Percentiles rank a stretch among this genome's conserved stretches.
Evolutionary conservation across 495 filamentous ascomycete species (phyloP).

Genomic region (Terfezia boudieri): DNA sequence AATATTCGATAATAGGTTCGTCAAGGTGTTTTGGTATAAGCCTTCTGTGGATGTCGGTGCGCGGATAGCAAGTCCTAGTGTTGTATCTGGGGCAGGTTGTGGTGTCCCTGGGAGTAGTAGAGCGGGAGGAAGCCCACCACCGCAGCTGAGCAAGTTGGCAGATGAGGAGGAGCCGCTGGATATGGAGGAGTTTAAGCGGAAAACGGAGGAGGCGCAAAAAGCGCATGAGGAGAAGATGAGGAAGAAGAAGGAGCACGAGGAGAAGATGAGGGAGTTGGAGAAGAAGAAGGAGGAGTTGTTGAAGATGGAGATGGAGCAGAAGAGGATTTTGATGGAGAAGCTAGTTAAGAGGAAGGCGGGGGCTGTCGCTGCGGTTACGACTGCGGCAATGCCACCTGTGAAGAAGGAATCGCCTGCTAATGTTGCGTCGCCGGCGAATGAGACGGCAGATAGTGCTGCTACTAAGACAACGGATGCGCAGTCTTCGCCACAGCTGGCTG

Average conservation of each 20-base stretch:
- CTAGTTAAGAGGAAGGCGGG: conserved; percentile 28
- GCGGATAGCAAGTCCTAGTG: background rate
- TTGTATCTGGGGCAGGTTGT: background rate
- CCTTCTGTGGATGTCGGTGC: background rate
- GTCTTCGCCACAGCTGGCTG: conserved; percentile 21
- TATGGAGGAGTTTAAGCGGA: conserved; percentile 49
- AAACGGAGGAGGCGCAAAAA: conserved; percentile 61
- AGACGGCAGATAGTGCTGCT: conserved; percentile 20
- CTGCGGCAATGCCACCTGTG: conserved; percentile 4
- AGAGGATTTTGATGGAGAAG: conserved; percentile 41
- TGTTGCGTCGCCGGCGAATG: conserved; percentile 15
- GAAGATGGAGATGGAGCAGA: conserved; percentile 55
- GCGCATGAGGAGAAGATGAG: conserved; percentile 51
- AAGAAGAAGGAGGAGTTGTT: conserved; percentile 52
- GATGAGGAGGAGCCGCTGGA: conserved; percentile 39
- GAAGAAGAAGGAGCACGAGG: conserved; percentile 52
- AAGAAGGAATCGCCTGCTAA: conserved; percentile 1
- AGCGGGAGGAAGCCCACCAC: background rate
- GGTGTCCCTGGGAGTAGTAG: background rate
- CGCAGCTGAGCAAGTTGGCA: background rate
- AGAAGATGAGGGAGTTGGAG: conserved; percentile 47
- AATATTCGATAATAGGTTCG: conserved; percentile 92
- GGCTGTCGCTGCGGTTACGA: conserved; percentile 6
- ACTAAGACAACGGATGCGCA: background rate
- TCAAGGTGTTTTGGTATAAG: conserved; percentile 93